Percentiles rank a stretch among this genome's conserved stretches.
Conservation (phyloP, 2,329 filamentous ascomycete genomes). For the Incumbomyces delicatus region DNA sequence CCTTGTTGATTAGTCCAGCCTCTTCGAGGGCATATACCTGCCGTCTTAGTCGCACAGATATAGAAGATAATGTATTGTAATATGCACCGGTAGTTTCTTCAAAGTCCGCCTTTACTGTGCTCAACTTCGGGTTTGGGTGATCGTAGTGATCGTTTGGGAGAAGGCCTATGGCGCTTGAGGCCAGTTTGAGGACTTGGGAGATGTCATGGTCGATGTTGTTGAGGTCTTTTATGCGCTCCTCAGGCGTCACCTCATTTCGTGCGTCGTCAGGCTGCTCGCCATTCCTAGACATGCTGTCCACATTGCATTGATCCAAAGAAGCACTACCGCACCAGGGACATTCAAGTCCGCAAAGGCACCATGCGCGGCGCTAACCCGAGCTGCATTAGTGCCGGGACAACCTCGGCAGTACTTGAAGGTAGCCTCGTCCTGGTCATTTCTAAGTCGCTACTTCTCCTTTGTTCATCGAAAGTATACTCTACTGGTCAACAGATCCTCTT, state of each 20-base stretch:
- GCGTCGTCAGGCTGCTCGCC: not conserved
- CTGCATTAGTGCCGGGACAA: not conserved
- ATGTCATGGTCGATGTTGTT: slow-evolving; percentile 56
- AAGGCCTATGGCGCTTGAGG: slow-evolving; percentile 54
- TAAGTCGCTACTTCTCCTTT: not conserved
- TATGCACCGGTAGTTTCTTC: slow-evolving; percentile 51
- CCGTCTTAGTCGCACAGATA: slow-evolving; percentile 64
- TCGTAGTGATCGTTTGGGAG: slow-evolving; percentile 37
- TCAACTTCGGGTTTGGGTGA: slow-evolving; percentile 6
- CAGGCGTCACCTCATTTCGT: slow-evolving; percentile 30
- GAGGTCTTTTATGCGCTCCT: slow-evolving; percentile 72
- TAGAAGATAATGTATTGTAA: slow-evolving; percentile 60
- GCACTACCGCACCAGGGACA: not conserved
- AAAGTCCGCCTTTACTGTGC: slow-evolving; percentile 27
- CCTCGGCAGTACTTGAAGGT: not conserved
- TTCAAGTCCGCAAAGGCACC: no score
- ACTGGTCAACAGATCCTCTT: no score
- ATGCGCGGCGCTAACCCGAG: no score
- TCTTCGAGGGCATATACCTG: slow-evolving; percentile 75
- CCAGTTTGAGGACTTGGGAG: slow-evolving; percentile 46
- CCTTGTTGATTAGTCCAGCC: slow-evolving; percentile 55
- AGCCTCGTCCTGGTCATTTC: not conserved
- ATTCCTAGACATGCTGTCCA: not conserved
- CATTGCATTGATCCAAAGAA: not conserved
- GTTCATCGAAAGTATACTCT: not conserved